phyloP scores from a whole-genome alignment of 1,284 basidiomycete genomes.

The Puccinia brachypodii region DNA sequence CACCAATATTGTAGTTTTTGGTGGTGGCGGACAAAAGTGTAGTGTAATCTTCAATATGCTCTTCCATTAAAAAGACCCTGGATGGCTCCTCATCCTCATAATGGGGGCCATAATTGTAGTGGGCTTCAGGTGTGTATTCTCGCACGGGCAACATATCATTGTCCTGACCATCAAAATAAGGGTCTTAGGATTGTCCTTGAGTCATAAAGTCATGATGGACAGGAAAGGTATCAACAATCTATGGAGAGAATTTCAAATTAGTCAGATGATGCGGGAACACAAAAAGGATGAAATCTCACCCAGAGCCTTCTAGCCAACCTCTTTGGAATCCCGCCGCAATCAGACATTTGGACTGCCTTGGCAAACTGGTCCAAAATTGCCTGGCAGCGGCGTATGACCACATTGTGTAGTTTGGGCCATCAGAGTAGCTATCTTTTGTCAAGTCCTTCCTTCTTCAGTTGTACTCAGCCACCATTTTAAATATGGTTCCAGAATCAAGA shows the following conservation, averaged over 20 bases:
- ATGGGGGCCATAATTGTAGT: no score
- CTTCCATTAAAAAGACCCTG: not conserved
- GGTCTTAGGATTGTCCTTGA: not conserved
- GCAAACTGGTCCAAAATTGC: not conserved
- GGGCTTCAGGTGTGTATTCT: not conserved
- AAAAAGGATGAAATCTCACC: no score
- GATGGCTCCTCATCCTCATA: no score
- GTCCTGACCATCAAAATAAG: not conserved
- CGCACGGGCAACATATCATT: no score
- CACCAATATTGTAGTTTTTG: not conserved
- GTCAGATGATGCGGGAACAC: no score
- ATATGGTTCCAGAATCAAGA: not conserved
- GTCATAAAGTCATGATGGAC: not conserved
- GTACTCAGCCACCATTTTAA: not conserved
- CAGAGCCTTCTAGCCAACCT: not conserved
- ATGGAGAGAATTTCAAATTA: not conserved
- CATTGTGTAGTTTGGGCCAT: not conserved
- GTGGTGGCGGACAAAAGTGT: not conserved
- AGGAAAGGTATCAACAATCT: not conserved
- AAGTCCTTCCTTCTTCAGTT: not conserved
- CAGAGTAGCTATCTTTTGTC: not conserved
- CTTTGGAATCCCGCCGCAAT: not conserved
- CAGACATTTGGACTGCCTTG: not conserved
- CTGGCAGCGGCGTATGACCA: not conserved
- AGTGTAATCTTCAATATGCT: not conserved